phyloP scores from a whole-genome alignment of 1,139 yeast genomes.

The Saccharomycopsis hybrid region DNA sequence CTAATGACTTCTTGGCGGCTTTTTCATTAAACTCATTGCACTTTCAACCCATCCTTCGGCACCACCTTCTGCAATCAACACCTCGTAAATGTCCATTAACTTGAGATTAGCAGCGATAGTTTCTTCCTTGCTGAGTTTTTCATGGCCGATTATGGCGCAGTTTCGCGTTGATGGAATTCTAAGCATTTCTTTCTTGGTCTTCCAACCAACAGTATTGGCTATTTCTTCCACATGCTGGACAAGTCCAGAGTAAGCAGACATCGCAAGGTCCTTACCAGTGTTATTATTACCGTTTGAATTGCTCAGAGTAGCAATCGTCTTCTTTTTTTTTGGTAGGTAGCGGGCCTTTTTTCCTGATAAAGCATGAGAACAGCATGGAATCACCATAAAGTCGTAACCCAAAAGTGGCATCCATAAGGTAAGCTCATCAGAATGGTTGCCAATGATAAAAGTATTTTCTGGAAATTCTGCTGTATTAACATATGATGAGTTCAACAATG shows the following conservation, averaged over 20 bases:
- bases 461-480: slow-evolving; percentile 68
- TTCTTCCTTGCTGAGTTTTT: slow-evolving; percentile 28
- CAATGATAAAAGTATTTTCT: slow-evolving; percentile 61
- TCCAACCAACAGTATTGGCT: slow-evolving; percentile 72
- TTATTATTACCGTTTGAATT: slow-evolving; percentile 4
- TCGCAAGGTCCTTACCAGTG: slow-evolving; percentile 28
- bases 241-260: slow-evolving; percentile 61
- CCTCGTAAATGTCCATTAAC: slow-evolving; percentile 42
- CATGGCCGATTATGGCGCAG: slow-evolving; percentile 76
- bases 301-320: slow-evolving; percentile 19
- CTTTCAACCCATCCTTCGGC: slow-evolving; percentile 88
- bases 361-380: slow-evolving; percentile 93
- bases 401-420: slow-evolving; percentile 93
- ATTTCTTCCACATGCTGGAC: slow-evolving; percentile 79
- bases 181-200: slow-evolving; percentile 75
- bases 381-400: slow-evolving; percentile 81
- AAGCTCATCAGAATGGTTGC: slow-evolving; percentile 92
- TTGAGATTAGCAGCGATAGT: slow-evolving; percentile 29
- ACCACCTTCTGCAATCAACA: slow-evolving; percentile 72
- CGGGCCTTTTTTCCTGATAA: slow-evolving; percentile 70
- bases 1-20: slow-evolving; percentile 29
- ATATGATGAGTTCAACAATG: slow-evolving; percentile 46
- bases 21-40: slow-evolving; percentile 58
- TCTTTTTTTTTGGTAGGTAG: slow-evolving; percentile 41
- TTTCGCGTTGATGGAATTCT: slow-evolving; percentile 94